Conservation (phyloP, 78 protist genomes). For the Dictyostelium discoideum region dicty_2.7 NC_007091.3:855001-855500, state of each 20-base stretch:
- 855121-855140: constrained; percentile 1
- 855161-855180: constrained; percentile 43
- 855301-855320: constrained; percentile 72
- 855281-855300: constrained; percentile 59
- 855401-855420: constrained; percentile 23
- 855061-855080: constrained; percentile 75
- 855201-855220: background rate
- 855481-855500: background rate
- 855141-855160: constrained; percentile 40
- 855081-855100: constrained; percentile 41
- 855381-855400: constrained; percentile 36
- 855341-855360: constrained; percentile 70
- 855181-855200: constrained; percentile 22
- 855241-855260: no score
- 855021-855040: constrained; percentile 40
- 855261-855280: background rate
- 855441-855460: constrained; percentile 28
- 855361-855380: constrained; percentile 3
- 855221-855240: background rate
- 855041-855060: constrained; percentile 10
- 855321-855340: constrained; percentile 80
- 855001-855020: background rate
- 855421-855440: constrained; percentile 69
- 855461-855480: background rate
- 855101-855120: constrained; percentile 27